Conservation (phyloP, 2,329 filamentous ascomycete genomes). For the Aureobasidium zeae region DNA sequence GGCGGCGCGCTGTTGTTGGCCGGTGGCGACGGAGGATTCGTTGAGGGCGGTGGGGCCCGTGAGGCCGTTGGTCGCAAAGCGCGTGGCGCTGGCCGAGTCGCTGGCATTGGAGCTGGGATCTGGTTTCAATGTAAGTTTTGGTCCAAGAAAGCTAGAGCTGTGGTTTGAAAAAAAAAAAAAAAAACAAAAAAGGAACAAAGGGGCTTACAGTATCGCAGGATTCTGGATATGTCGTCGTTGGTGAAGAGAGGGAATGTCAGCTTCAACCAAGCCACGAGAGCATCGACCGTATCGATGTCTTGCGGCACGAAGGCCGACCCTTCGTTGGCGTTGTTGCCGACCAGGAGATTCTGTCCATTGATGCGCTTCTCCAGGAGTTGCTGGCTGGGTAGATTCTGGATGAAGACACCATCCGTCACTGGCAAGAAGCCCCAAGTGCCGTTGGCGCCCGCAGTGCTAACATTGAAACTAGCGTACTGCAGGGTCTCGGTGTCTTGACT, state of each 20-base stretch:
- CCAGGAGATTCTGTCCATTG: slow-evolving; percentile 33
- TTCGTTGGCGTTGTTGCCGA: slow-evolving; percentile 43
- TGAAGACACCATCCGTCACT: slow-evolving; percentile 35
- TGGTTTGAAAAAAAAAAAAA: no score
- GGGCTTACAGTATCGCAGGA: slow-evolving; percentile 25
- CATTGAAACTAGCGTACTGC: slow-evolving; percentile 30
- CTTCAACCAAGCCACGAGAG: slow-evolving; percentile 33
- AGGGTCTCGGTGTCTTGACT: slow-evolving; percentile 29
- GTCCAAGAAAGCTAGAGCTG: no score
- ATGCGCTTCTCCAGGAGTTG: slow-evolving; percentile 31
- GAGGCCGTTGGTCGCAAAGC: slow-evolving; percentile 25
- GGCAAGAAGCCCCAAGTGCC: slow-evolving; percentile 39
- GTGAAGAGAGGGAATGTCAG: slow-evolving; percentile 33
- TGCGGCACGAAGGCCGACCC: slow-evolving; percentile 36
- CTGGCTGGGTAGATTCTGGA: slow-evolving; percentile 31
- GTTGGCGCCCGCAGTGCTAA: slow-evolving; percentile 28
- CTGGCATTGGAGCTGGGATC: slow-evolving; percentile 22
- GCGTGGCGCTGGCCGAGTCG: slow-evolving; percentile 18
- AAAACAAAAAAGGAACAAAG: slow-evolving; percentile 19
- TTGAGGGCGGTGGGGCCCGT: slow-evolving; percentile 40
- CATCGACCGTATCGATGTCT: slow-evolving; percentile 32
- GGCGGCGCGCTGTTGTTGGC: slow-evolving; percentile 44
- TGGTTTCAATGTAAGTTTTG: background rate
- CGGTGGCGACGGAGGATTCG: slow-evolving; percentile 39
- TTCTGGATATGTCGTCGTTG: slow-evolving; percentile 29